Percentiles rank a stretch among this genome's conserved stretches.
phyloP scores from a whole-genome alignment of 129 eudicot genomes.

The Chrysanthemum makinoi region DNA sequence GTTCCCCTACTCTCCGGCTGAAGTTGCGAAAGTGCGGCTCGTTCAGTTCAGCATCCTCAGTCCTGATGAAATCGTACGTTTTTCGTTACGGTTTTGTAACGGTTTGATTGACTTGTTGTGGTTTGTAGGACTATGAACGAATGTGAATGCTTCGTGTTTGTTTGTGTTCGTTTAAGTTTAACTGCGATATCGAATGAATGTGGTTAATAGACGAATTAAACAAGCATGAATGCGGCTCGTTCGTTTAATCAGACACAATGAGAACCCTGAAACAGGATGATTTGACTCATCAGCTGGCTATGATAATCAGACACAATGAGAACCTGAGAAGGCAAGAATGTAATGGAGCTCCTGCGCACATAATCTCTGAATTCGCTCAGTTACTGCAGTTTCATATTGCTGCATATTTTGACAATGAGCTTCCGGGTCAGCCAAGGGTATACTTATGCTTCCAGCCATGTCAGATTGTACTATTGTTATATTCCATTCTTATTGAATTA shows the following conservation, averaged over 20 bases:
- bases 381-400: constrained; percentile 94
- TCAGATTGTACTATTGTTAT: neutral
- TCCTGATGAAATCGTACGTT: no score
- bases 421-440: constrained; percentile 98
- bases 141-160: no score
- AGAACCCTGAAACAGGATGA: constrained; percentile 62
- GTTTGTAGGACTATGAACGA: no score
- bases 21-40: no score
- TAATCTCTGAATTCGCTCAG: constrained; percentile 93
- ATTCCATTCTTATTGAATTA: neutral
- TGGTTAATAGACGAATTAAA: no score
- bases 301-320: constrained; percentile 95
- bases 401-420: constrained; percentile 90
- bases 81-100: no score
- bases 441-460: neutral
- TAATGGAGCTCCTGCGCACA: constrained; percentile 97
- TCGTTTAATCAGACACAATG: neutral
- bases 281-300: constrained; percentile 91
- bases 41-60: no score
- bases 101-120: no score
- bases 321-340: constrained; percentile 81
- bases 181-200: no score
- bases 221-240: neutral
- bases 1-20: no score
- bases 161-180: no score